These are phyloP conservation scores for Hypoxylon fuscum DNA, from an alignment of 495 filamentous ascomycete genomes.

Conservation along the genomic window DNA sequence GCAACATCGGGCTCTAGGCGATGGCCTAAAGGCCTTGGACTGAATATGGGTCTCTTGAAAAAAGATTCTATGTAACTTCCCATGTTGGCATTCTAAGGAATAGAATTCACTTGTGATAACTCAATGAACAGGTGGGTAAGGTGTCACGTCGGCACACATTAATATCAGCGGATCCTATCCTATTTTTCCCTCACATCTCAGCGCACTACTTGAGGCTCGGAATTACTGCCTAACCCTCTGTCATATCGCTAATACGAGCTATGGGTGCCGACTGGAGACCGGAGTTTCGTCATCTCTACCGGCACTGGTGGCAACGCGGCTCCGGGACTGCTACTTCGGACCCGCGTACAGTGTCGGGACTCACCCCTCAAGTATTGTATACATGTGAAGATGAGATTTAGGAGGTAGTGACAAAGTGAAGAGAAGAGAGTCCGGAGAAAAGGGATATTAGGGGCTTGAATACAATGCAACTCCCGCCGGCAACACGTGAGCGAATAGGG, in stretches of 20 bases:
- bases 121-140: too few relatives aligned
- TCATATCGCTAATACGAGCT: too few relatives aligned
- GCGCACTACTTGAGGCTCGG: too few relatives aligned
- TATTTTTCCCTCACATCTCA: too few relatives aligned
- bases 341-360: neutral
- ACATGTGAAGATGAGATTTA: neutral
- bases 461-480: neutral
- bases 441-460: neutral
- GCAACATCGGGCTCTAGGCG: neutral
- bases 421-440: neutral
- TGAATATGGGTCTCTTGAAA: slow-evolving; percentile 1
- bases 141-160: neutral
- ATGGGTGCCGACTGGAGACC: too few relatives aligned
- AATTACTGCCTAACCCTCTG: too few relatives aligned
- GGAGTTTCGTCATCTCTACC: too few relatives aligned
- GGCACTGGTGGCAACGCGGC: neutral
- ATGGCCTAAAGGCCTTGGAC: neutral
- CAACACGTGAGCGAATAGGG: neutral
- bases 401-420: neutral
- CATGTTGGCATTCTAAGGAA: neutral
- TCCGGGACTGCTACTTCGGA: too few relatives aligned
- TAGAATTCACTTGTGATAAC: slow-evolving; percentile 2
- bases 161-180: neutral
- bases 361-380: neutral
- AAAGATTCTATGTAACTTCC: neutral